Evolutionary conservation across 1,139 yeast species (phyloP).

Genomic region (Scheffersomyces lignicola): DNA sequence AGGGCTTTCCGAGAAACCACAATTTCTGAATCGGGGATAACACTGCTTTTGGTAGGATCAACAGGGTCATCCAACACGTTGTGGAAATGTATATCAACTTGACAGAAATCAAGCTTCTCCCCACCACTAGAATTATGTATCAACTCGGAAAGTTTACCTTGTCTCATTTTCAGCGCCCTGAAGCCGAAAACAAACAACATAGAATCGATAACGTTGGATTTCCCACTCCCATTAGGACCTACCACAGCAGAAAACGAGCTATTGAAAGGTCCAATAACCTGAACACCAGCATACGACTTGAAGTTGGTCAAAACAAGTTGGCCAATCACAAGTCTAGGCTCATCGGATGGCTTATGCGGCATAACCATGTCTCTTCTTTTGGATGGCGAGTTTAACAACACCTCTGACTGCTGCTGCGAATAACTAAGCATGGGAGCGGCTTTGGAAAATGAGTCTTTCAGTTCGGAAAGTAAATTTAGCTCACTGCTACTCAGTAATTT

Average conservation of each 20-base stretch:
- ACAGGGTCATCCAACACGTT: slow-evolving; percentile 63
- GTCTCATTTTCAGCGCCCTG: slow-evolving; percentile 95
- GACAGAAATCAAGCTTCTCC: slow-evolving; percentile 67
- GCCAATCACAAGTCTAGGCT: slow-evolving; percentile 71
- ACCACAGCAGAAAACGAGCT: slow-evolving; percentile 94
- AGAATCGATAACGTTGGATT: slow-evolving; percentile 95
- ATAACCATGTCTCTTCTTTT: slow-evolving; percentile 21
- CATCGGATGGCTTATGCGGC: slow-evolving; percentile 17
- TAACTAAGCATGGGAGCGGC: slow-evolving; percentile 17
- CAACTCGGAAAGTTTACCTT: slow-evolving; percentile 84
- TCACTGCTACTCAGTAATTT: neutral
- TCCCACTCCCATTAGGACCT: slow-evolving; percentile 99
- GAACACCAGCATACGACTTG: slow-evolving; percentile 96
- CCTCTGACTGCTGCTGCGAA: slow-evolving; percentile 30
- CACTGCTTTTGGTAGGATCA: slow-evolving; percentile 37
- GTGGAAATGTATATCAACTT: slow-evolving; percentile 90
- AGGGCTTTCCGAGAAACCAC: slow-evolving; percentile 79
- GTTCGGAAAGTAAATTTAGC: neutral
- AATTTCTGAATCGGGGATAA: slow-evolving; percentile 57
- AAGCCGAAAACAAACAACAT: slow-evolving; percentile 96
- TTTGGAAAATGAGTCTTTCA: neutral
- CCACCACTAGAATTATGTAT: slow-evolving; percentile 81
- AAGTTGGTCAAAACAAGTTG: slow-evolving; percentile 77
- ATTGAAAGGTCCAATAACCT: slow-evolving; percentile 92
- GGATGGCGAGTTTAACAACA: slow-evolving; percentile 29